A percentile compares a stretch with the other conserved stretches of the same genome.
Evolutionary conservation across 2,329 filamentous ascomycete genomes (phyloP).

Genomic region (Rhytidhysteron rufulum): DNA sequence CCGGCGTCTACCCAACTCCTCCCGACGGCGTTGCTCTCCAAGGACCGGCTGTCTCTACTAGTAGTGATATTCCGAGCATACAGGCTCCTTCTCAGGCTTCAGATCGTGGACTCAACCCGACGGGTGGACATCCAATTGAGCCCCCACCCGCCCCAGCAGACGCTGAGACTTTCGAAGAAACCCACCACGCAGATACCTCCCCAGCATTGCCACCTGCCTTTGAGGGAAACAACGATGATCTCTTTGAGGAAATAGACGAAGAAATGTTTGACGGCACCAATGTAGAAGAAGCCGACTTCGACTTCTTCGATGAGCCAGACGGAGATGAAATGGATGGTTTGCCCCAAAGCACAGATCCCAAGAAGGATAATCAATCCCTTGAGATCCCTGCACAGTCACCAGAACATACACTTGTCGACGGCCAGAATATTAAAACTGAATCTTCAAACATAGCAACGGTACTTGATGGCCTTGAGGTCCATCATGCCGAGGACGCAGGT

Average conservation of each 20-base stretch:
- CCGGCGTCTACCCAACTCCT: conserved; percentile 39
- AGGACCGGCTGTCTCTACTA: conserved; percentile 19
- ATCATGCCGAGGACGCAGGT: background rate
- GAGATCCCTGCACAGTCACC: conserved; percentile 7
- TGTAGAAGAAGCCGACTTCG: conserved; percentile 82
- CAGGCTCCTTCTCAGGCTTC: conserved; percentile 21
- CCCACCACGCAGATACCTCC: conserved; percentile 19
- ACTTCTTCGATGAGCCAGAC: conserved; percentile 69
- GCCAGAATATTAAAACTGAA: conserved; percentile 1
- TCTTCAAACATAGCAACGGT: background rate
- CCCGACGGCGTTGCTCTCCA: conserved; percentile 34
- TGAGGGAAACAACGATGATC: conserved; percentile 46
- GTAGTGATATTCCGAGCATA: conserved; percentile 25
- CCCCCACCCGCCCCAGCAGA: conserved; percentile 29
- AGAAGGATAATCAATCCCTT: conserved; percentile 11
- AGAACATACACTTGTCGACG: conserved; percentile 1
- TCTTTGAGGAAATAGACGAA: conserved; percentile 66
- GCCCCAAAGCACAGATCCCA: conserved; percentile 19
- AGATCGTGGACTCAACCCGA: conserved; percentile 19
- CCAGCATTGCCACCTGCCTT: conserved; percentile 16
- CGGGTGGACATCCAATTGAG: conserved; percentile 27
- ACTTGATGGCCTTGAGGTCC: background rate
- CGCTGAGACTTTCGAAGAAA: conserved; percentile 12
- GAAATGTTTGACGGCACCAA: conserved; percentile 69
- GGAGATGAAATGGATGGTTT: conserved; percentile 33